phyloP scores from a whole-genome alignment of 2,329 filamentous ascomycete genomes.

The Chaetomium sp. region DNA sequence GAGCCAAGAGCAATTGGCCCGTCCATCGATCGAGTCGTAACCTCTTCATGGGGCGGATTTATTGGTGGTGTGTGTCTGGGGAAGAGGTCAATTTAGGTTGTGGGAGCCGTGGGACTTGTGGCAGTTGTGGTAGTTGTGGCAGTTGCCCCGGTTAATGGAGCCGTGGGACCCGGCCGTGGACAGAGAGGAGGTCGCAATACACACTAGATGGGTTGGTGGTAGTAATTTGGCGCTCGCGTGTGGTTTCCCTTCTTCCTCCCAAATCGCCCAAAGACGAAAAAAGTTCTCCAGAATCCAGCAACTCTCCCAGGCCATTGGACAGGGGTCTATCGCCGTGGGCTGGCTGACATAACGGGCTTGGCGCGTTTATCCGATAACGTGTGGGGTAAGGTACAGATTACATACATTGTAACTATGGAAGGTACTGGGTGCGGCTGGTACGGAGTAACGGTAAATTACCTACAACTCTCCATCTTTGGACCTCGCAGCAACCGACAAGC shows the following conservation, averaged over 20 bases:
- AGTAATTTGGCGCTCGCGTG: slow-evolving; percentile 18
- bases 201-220: slow-evolving; percentile 7
- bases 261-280: slow-evolving; percentile 33
- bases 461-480: slow-evolving; percentile 5
- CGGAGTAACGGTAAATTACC: slow-evolving; percentile 19
- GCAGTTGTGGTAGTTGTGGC: not conserved
- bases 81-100: slow-evolving; percentile 4
- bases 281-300: slow-evolving; percentile 37
- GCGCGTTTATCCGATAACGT: slow-evolving; percentile 5
- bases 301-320: slow-evolving; percentile 26
- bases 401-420: too few species aligned
- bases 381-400: too few species aligned
- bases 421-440: not conserved
- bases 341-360: slow-evolving; percentile 35
- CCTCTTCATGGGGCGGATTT: slow-evolving; percentile 56
- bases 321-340: slow-evolving; percentile 29
- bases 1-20: slow-evolving; percentile 59
- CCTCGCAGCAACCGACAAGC: slow-evolving; percentile 4
- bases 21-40: slow-evolving; percentile 63
- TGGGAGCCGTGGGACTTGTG: too few species aligned
- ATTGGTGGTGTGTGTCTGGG: not conserved
- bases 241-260: slow-evolving; percentile 20
- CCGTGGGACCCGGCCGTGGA: slow-evolving; percentile 17
- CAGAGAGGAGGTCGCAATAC: slow-evolving; percentile 5
- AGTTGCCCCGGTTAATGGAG: not conserved